Base-by-base conservation (phyloP, 352 stramenopile species). In the Pythium phragmitis region DNA sequence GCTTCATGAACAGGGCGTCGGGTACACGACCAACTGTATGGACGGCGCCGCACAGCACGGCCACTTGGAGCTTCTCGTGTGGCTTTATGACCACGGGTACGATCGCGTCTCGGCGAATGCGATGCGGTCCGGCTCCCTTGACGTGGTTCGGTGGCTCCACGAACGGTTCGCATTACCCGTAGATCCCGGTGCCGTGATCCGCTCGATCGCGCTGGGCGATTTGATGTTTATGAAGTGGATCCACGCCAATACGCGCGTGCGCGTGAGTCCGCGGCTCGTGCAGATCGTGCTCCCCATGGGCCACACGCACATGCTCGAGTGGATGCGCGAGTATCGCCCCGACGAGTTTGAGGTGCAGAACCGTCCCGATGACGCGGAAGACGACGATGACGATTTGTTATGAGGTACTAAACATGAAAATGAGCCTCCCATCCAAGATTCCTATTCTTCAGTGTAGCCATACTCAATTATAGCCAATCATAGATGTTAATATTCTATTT, bases 161-260 rank as follows among this genome's bases (percentile, higher is more conserved):
- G n/a, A 46, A 14, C 39, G 39, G 3, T 46, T 46, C 26, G 21
- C 60, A 73, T 23, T 56, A 59, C 19, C 34, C 56, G 70, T 75
- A 37, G 69, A 75, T 49, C 49, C 66, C 7, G 66, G 64, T 2
- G 65, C 64, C 4, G 54, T 65, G 33, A 43, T 46, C 7, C 42
- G 60, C 19, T 60, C 34, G 26, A 55, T 67, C 33, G 51, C 53
- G 34, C 34, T 55, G 16, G 69, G 69, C 37, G 30, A 71, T n/a
- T 23, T 75, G 8, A 59, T 73, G n/a, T 50, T 73, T 9, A 58
- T 75, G n/a, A 64, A 68, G 28, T 75, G 69, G 69, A 60, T 75
- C 12, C 60, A 73, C 34, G 60, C 50, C 33, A 50, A 75, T 46
- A 61, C 60, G 8, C 33, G 5, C 2, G 39, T 62, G 14, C 51